phyloP scores from a whole-genome alignment of 2,329 filamentous ascomycete genomes.

The Aureobasidium vineae region DNA sequence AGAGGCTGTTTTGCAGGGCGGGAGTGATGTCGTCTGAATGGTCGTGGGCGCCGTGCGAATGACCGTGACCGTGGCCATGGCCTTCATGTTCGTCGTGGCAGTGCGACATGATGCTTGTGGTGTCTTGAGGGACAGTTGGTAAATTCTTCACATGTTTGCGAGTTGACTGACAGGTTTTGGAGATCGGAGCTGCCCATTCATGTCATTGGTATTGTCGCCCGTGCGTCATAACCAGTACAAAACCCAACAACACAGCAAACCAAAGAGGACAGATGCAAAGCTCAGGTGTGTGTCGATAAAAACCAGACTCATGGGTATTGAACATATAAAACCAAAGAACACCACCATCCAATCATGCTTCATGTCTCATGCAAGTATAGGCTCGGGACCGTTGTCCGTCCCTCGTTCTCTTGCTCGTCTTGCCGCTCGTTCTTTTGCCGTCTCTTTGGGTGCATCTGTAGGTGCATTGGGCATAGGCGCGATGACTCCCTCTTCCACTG shows the following conservation, averaged over 20 bases:
- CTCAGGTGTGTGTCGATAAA: neutral
- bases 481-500: conserved; percentile 41
- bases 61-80: conserved; percentile 45
- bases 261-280: neutral
- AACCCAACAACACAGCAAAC: neutral
- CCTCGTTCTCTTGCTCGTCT: conserved; percentile 34
- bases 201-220: conserved; percentile 9
- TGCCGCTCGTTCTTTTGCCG: conserved; percentile 35
- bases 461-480: conserved; percentile 38
- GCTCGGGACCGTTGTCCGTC: conserved; percentile 14
- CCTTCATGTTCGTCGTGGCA: conserved; percentile 50
- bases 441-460: conserved; percentile 36
- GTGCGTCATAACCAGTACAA: conserved; percentile 6
- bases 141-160: conserved; percentile 7
- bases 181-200: conserved; percentile 13
- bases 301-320: conserved; percentile 21
- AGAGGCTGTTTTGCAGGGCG: conserved; percentile 84
- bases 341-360: neutral
- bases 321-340: conserved; percentile 13
- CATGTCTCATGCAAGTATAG: conserved; percentile 24
- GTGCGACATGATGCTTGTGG: conserved; percentile 41
- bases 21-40: conserved; percentile 91
- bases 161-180: neutral
- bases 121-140: neutral
- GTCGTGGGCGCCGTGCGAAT: conserved; percentile 67